Evolutionary conservation across 148 eudicot species (phyloP), one percentile per base, ranked within the genome.

Genomic region (Rhododendron griersonianum): DNA sequence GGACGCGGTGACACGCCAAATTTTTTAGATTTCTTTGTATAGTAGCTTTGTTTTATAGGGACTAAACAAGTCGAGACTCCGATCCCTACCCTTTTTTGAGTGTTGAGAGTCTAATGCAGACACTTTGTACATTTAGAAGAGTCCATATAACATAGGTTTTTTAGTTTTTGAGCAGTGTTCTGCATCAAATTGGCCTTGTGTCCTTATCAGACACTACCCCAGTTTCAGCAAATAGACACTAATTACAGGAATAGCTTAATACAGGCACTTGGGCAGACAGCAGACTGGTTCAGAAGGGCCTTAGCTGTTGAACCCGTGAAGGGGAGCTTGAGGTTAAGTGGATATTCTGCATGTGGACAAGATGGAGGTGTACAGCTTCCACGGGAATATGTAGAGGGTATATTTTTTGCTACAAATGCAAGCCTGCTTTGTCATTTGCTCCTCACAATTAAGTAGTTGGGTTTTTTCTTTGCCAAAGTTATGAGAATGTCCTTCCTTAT

Each of bases 331-430:
- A 93, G 96, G 87, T 85, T 97, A 89, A 97, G 99, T 93, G 99
- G 99, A 85, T 97, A 97, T 88, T 97, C 99, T 82, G 98, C 99
- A 57, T 97, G 99, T 91, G 99, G 99, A 55, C 99, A 97, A 91
- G 99, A 97, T 86, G 99, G 99, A 79, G 99, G 99, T 14, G 99
- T 97, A 71, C 98, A 95, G 86, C 98, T 97, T 85, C 99, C 99
- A 77, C 89, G 98, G 63, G 91, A 94, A 90, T 97, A 95, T 86
- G 93, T 97, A 14, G 99, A 97, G 92, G 99, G 99, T 97, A 91
- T 48, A 7, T 78, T 67, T 85, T 44, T 86, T 86, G 41, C 63
- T 78, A 75, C 45, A 51, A 53, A 55, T 55, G 53, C 15, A 10
- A 5, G 41, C 44, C 50, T 30, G 50, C 59, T 2, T 39, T 35